A percentile compares a stretch with the other conserved stretches of the same genome.
phyloP scores from a whole-genome alignment of 495 filamentous ascomycete genomes.

The Viridothelium virens region DNA sequence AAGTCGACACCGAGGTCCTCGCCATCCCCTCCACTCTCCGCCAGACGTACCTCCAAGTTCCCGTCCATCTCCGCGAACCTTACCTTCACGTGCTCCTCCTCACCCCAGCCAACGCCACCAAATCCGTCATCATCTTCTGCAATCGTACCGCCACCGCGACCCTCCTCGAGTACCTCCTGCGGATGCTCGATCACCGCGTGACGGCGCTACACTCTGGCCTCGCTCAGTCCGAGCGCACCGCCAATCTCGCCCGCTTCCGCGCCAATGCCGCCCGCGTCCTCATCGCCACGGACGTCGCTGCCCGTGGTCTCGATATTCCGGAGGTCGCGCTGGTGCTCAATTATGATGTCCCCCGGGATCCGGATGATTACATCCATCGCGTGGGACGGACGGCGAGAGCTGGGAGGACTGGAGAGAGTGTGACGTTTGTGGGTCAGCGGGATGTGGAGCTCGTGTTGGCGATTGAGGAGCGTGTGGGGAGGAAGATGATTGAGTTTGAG shows the following conservation, averaged over 20 bases:
- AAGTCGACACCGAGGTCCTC: slow-evolving; percentile 66
- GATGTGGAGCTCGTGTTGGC: slow-evolving; percentile 80
- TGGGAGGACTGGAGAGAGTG: slow-evolving; percentile 67
- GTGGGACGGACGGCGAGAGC: slow-evolving; percentile 93
- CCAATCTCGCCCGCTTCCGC: slow-evolving; percentile 85
- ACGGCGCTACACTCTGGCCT: slow-evolving; percentile 84
- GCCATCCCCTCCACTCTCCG: slow-evolving; percentile 71
- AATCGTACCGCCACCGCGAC: slow-evolving; percentile 87
- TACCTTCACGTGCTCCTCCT: slow-evolving; percentile 86
- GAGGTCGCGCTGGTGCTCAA: slow-evolving; percentile 86
- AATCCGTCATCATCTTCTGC: slow-evolving; percentile 84
- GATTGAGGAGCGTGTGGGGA: slow-evolving; percentile 77
- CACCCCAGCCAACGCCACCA: slow-evolving; percentile 64
- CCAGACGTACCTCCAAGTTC: slow-evolving; percentile 79
- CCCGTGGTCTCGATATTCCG: slow-evolving; percentile 93
- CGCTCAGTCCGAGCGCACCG: slow-evolving; percentile 69
- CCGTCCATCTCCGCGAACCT: slow-evolving; percentile 82
- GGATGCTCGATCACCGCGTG: slow-evolving; percentile 77
- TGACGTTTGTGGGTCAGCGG: slow-evolving; percentile 86
- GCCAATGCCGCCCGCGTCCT: slow-evolving; percentile 85
- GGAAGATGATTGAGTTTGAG: slow-evolving; percentile 69
- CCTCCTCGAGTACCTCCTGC: slow-evolving; percentile 75
- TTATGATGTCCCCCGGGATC: slow-evolving; percentile 88
- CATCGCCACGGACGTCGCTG: slow-evolving; percentile 91
- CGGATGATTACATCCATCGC: slow-evolving; percentile 95